Conservation (phyloP, 176 grass and related monocot species). For the Cenchrus purpureus region DNA sequence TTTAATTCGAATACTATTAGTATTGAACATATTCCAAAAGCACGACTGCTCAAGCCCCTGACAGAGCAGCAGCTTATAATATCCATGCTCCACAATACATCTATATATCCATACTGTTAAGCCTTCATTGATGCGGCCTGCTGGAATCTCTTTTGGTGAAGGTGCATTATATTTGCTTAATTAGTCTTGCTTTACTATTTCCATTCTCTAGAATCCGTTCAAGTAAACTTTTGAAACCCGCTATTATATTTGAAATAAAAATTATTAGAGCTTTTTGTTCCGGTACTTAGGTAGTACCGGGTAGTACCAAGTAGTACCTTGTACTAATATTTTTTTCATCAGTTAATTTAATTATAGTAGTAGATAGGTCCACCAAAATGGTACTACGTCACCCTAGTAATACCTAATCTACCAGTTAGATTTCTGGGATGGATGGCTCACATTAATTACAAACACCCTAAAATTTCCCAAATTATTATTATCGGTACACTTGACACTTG, state of each 20-base stretch:
- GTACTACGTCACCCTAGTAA: too few relatives aligned
- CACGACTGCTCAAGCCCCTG: slow-evolving; percentile 16
- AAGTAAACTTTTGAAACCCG: not conserved
- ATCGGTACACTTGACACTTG: not conserved
- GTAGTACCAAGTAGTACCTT: too few relatives aligned
- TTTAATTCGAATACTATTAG: slow-evolving; percentile 32
- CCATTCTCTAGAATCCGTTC: not conserved
- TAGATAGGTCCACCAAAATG: too few relatives aligned
- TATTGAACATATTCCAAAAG: slow-evolving; percentile 33
- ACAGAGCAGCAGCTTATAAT: slow-evolving; percentile 29
- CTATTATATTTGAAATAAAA: not conserved
- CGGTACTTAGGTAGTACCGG: too few relatives aligned
- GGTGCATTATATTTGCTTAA: not conserved
- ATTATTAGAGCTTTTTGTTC: too few relatives aligned
- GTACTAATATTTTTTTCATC: too few relatives aligned
- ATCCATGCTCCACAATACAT: slow-evolving; percentile 12
- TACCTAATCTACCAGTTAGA: too few relatives aligned
- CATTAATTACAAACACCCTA: too few relatives aligned
- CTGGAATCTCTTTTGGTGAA: slow-evolving; percentile 16
- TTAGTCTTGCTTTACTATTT: not conserved
- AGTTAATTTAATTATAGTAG: too few relatives aligned
- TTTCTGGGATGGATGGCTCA: too few relatives aligned
- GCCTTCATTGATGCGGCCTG: not conserved
- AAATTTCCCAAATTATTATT: not conserved
- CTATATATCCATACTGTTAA: not conserved